Base-by-base conservation (phyloP, 1,284 basidiomycete species). In the Singerocomus inundabilis region DNA sequence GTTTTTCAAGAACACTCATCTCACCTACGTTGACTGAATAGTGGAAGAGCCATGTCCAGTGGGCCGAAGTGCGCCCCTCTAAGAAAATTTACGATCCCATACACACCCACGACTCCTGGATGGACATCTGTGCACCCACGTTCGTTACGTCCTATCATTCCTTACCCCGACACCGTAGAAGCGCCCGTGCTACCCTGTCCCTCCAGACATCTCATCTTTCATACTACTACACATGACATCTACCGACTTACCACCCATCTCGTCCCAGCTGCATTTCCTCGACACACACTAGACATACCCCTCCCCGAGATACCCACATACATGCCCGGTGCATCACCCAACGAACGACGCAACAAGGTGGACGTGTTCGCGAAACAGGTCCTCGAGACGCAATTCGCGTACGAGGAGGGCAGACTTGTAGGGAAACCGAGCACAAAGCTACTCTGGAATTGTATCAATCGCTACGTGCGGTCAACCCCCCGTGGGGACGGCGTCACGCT, bases 241-340 rank as follows among this genome's bases (percentile, higher is more conserved):
- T 84, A 74, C 62, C 66, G 59, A 13, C 61, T 77, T 5, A 79
- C 79, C 1, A 86, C 86, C 0, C 91, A 93, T 59, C 63, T 91
- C 30, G 67, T 90, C n/a, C 88, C 89, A 0, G 83, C 85, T 6
- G n/a, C n/a, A n/a, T n/a, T n/a, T n/a, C n/a, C n/a, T n/a, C n/a
- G n/a, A n/a, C n/a, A n/a, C n/a, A n/a, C 73, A 1, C 74, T 77
- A 0, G 67, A 75, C 47, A 63, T 76, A 4, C 73, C 78, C 1
- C 56, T 74, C 0, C 78, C 79, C 2, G 53, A 61, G 39, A 44
- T 58, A 40, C 62, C 68, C 7, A 2, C 45, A 5, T 57, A 53
- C 31, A 42, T 39, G 5, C 36, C 46, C 6, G 25, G 35, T 21
- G 45, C 3, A 24, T 43, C 45, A 1, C 61, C 69, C 0, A 58